Percentiles rank a stretch among this genome's conserved stretches.
phyloP scores from a whole-genome alignment of 768 basidiomycete species.

The Xerocomellus dryophilus region DNA sequence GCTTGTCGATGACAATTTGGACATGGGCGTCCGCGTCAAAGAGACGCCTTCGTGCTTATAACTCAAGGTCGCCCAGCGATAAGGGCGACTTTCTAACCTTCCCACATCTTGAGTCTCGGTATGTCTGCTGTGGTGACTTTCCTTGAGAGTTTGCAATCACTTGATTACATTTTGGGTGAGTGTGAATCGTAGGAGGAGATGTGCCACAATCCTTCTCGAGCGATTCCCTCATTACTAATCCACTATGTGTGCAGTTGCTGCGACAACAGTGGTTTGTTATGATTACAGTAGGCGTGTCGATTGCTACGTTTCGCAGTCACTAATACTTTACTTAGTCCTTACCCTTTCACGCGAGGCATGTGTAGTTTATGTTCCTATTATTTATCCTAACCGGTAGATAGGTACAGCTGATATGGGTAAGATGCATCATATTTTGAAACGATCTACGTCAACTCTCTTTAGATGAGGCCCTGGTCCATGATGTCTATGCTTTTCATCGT shows the following conservation, averaged over 20 bases:
- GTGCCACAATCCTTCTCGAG: too few relatives aligned
- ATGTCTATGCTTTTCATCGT: slow-evolving; percentile 11
- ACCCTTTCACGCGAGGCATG: slow-evolving; percentile 9
- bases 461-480: slow-evolving; percentile 11
- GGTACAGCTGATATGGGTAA: slow-evolving; percentile 16
- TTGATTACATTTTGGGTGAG: background rate
- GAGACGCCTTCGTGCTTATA: background rate
- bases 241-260: slow-evolving; percentile 1
- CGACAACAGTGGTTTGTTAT: slow-evolving; percentile 1
- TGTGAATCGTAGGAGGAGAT: background rate
- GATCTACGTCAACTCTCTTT: background rate
- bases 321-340: slow-evolving; percentile 2
- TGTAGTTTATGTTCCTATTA: background rate
- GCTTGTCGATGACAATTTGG: background rate
- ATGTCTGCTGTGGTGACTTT: background rate
- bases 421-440: background rate
- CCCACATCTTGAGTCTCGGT: background rate
- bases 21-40: background rate
- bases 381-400: background rate
- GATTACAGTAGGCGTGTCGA: slow-evolving; percentile 4
- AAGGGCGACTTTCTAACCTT: background rate
- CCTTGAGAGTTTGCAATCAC: background rate
- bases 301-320: background rate
- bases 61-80: background rate
- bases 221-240: too few relatives aligned